Evolutionary conservation across 129 eudicot genomes (phyloP).

Genomic region (Kitagawia praeruptora): DNA sequence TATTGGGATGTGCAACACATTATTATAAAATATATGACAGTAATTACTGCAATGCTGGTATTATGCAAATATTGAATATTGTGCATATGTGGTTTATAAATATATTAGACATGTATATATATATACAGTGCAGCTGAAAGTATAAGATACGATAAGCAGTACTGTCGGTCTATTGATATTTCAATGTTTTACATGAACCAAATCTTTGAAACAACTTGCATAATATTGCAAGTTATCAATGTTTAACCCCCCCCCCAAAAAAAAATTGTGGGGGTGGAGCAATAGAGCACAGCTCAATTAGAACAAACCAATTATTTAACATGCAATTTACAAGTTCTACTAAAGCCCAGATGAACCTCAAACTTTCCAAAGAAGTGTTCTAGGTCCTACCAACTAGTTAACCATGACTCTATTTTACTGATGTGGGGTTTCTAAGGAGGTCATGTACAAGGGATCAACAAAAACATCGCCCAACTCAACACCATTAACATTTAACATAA

Average conservation of each 20-base stretch:
- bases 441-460: neutral
- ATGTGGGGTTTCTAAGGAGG: neutral
- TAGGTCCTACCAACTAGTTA: neutral
- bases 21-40: neutral
- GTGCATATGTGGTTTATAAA: neutral
- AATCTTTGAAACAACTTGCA: neutral
- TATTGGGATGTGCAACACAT: neutral
- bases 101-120: neutral
- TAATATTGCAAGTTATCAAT: neutral
- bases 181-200: neutral
- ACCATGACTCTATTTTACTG: neutral
- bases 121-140: neutral
- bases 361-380: neutral
- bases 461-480: neutral
- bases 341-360: neutral
- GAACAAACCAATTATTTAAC: neutral
- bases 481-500: neutral
- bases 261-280: no score
- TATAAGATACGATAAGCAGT: neutral
- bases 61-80: neutral
- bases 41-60: neutral
- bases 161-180: neutral
- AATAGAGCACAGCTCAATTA: neutral
- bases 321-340: neutral
- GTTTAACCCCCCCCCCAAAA: no score